Evolutionary conservation across 2,329 filamentous ascomycete species (phyloP), one percentile per base, ranked within the genome.

Genomic region (Beauveria australis): DNA sequence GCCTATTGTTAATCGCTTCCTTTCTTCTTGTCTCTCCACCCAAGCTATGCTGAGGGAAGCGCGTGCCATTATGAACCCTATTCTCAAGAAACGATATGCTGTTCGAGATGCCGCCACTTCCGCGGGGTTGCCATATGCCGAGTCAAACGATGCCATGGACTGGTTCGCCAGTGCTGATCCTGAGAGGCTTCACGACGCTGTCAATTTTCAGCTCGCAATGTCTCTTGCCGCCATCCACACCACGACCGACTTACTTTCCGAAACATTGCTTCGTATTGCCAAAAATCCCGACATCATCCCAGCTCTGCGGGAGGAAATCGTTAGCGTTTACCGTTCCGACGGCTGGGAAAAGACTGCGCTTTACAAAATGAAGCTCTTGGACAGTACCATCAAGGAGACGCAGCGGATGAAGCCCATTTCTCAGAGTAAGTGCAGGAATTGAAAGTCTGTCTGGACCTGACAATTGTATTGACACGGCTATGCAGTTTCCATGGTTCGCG

Each of bases 191-290:
- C 63, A 64, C 4, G 62, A 70, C 24, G 55, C 63, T 2, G 64
- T 61, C 14, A 43, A 51, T 3, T 53, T 59, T 0, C 68, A 70
- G 37, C 51, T 70, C 1, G 16, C 19, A 1, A 67, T 72, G 22
- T 72, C 74, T 0, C 76, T 81, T 47, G 81, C 80, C 1, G 78
- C 79, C 3, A 82, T 83, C 37, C 81, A 84, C 67, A 84, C 81
- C 0, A 82, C 81, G 0, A 74, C 76, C 5, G 68, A 70, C 10
- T 37, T 69, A 8, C 41, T 69, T 0, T 52, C 60, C 6, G 62
- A 66, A 19, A 64, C 63, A 1, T 59, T 70, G 5, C 54, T 63
- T 1, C 62, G 65, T 3, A 66, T 83, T 28, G 80, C 79, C 0
- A 72, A 73, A 3, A 74, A 77, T 22, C 67, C 70, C 3, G 67